These are phyloP conservation scores for Urochloa ruziziensis DNA, from an alignment of 176 grass and related monocot species.

Conservation along the genomic window DNA sequence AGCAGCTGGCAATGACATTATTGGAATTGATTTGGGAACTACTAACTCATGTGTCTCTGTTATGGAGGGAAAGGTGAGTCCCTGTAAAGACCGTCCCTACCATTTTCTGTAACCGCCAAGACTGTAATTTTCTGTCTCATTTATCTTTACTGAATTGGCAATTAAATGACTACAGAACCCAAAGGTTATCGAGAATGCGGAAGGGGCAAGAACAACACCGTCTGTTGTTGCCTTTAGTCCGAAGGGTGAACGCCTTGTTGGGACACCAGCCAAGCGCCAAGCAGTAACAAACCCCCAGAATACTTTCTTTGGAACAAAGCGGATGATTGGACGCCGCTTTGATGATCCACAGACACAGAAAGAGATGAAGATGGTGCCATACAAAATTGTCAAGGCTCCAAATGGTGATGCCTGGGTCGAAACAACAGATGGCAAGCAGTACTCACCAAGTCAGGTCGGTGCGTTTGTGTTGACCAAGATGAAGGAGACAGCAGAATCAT, in stretches of 20 bases:
- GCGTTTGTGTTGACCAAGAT: constrained; percentile 34
- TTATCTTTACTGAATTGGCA: neutral
- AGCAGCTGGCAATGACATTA: constrained; percentile 7
- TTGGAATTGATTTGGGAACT: constrained; percentile 28
- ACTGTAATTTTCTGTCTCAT: neutral
- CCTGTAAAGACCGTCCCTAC: too few species aligned
- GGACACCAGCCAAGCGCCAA: constrained; percentile 21
- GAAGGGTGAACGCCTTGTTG: constrained; percentile 23
- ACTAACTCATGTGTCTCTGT: constrained; percentile 25
- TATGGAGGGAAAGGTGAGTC: constrained; percentile 28
- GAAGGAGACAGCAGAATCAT: constrained; percentile 33
- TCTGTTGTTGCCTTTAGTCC: constrained; percentile 27
- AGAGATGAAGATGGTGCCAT: constrained; percentile 28
- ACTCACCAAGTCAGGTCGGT: constrained; percentile 25
- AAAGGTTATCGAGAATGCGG: constrained; percentile 54
- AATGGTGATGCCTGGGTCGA: constrained; percentile 25
- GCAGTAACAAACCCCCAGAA: constrained; percentile 29
- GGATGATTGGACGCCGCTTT: constrained; percentile 12
- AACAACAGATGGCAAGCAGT: constrained; percentile 23
- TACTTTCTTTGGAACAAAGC: constrained; percentile 37
- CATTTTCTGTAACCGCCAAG: too few species aligned
- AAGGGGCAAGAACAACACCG: constrained; percentile 28
- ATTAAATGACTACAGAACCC: constrained; percentile 41
- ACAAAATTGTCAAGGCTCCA: constrained; percentile 22
- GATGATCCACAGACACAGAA: constrained; percentile 33